Base-by-base conservation (phyloP, 225 moss, liverwort and hornwort genomes). In the Lunularia cruciata region DNA sequence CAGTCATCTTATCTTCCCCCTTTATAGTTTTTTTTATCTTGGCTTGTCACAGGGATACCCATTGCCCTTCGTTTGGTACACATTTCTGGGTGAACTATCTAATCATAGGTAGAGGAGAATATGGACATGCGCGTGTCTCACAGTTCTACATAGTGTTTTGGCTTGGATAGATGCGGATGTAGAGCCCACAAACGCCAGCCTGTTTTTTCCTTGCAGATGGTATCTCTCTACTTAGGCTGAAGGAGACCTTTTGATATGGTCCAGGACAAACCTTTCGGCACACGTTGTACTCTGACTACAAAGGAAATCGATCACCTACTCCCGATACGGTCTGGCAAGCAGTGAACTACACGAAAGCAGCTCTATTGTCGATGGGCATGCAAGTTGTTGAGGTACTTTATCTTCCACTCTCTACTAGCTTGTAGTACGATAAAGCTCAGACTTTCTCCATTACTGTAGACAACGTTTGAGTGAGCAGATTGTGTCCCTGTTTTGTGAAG, bases 181-280 rank as follows among this genome's bases (percentile, higher is more conserved):
- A n/a, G n/a, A n/a, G n/a, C n/a, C n/a, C n/a, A n/a, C n/a, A n/a
- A n/a, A n/a, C n/a, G n/a, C n/a, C n/a, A n/a, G n/a, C n/a, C n/a
- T n/a, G n/a, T n/a, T n/a, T n/a, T n/a, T n/a, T n/a, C n/a, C n/a
- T n/a, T n/a, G n/a, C n/a, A n/a, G n/a, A n/a, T n/a, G n/a, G n/a
- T n/a, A n/a, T n/a, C n/a, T n/a, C n/a, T n/a, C n/a, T n/a, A 43
- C 10, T 27, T 31, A 57, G n/a, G 3, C 43, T 57, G 56, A 57
- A 64, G 33, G 34, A 65, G 48, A 25, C 43, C 28, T 31, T 63
- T 48, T 47, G 60, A 48, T 52, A 30, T 70, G 47, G 25, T 74
- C 69, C 78, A 83, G 82, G 82, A 57, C 49, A 56, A 52, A 83
- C 78, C 19, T 83, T 73, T 54, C 78, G 82, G 72, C 82, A 83